Evolutionary conservation across 2,329 filamentous ascomycete species (phyloP).

Genomic region (Gaeumannomyces sp.): DNA sequence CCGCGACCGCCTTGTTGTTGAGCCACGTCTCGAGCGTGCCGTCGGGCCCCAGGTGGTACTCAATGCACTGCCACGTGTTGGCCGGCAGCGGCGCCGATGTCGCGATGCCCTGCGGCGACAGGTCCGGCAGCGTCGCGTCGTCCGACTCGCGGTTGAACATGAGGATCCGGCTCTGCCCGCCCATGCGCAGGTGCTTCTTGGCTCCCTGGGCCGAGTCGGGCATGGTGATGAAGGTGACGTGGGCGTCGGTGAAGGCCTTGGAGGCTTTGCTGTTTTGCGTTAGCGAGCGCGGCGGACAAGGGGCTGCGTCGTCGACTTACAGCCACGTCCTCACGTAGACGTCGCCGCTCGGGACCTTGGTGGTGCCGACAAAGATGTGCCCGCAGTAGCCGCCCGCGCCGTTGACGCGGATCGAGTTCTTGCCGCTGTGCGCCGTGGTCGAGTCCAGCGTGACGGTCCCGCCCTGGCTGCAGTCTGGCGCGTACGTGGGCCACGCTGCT

Average conservation of each 20-base stretch:
- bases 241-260: conserved; percentile 50
- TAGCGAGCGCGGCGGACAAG: conserved; percentile 10
- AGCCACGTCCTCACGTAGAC: conserved; percentile 50
- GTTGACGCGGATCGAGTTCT: conserved; percentile 46
- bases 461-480: conserved; percentile 53
- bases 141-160: conserved; percentile 61
- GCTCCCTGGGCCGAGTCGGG: conserved; percentile 48
- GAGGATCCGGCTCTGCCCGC: conserved; percentile 53
- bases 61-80: conserved; percentile 51
- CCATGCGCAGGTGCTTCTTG: conserved; percentile 56
- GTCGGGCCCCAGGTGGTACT: conserved; percentile 53
- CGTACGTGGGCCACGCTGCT: conserved; percentile 52
- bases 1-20: conserved; percentile 43
- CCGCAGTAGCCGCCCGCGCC: conserved; percentile 50
- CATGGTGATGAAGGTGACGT: conserved; percentile 60
- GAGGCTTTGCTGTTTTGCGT: conserved; percentile 41
- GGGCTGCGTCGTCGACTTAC: conserved; percentile 32
- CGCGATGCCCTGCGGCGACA: conserved; percentile 53
- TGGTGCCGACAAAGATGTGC: conserved; percentile 56
- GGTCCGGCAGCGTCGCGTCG: conserved; percentile 55
- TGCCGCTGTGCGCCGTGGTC: conserved; percentile 48
- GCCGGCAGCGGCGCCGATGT: conserved; percentile 44
- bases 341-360: conserved; percentile 46
- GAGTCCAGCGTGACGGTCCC: conserved; percentile 51
- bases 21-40: conserved; percentile 57